phyloP scores from a whole-genome alignment of 345 rosid species.

The Psidium guajava region DNA sequence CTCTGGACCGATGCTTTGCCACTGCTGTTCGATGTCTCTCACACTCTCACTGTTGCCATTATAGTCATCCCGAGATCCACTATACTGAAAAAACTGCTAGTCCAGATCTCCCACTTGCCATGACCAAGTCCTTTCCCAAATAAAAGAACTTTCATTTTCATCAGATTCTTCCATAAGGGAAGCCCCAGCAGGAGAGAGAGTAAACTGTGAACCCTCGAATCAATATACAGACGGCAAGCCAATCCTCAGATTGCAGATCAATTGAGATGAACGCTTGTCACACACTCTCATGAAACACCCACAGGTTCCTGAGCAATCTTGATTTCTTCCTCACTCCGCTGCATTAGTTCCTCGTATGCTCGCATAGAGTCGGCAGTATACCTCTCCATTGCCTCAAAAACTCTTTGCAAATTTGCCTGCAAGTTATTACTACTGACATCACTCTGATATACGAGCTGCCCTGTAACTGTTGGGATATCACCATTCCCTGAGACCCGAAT shows the following conservation, averaged over 20 bases:
- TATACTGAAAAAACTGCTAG: background rate
- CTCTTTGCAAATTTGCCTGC: constrained; percentile 55
- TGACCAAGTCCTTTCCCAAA: background rate
- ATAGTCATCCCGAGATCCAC: background rate
- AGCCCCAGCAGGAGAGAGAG: background rate
- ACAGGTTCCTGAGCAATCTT: constrained; percentile 20
- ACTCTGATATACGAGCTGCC: constrained; percentile 53
- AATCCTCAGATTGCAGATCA: background rate
- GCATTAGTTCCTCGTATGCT: constrained; percentile 73
- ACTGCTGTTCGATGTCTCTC: background rate
- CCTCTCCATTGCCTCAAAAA: constrained; percentile 88
- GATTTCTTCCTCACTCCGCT: constrained; percentile 59
- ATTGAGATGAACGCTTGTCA: background rate
- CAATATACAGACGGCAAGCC: background rate
- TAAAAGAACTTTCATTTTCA: background rate
- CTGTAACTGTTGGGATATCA: constrained; percentile 19
- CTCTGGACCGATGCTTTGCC: background rate
- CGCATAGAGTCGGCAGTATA: constrained; percentile 53
- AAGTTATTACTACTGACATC: constrained; percentile 57
- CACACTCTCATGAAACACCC: constrained; percentile 19
- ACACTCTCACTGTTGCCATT: background rate
- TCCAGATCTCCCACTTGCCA: background rate
- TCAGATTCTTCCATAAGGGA: background rate
- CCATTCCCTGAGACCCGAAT: constrained; percentile 34
- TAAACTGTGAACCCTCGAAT: background rate